These are phyloP conservation scores for Globisporangium cystogenes DNA, from an alignment of 352 stramenopile species.

Conservation along the genomic window DNA sequence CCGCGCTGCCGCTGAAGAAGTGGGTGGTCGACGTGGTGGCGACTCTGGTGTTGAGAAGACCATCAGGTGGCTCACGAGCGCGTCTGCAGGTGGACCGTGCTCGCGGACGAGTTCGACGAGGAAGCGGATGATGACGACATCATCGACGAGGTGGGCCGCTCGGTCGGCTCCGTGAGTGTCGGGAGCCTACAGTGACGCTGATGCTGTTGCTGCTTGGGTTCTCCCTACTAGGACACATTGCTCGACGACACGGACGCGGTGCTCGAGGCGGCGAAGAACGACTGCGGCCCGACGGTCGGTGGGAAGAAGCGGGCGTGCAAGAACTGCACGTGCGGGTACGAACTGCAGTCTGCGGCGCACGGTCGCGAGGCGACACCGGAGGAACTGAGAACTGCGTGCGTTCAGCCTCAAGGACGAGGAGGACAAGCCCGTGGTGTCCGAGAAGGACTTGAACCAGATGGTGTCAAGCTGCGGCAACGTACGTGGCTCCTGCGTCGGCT, in stretches of 20 bases:
- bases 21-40: background rate
- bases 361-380: conserved; percentile 1
- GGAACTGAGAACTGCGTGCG: no score
- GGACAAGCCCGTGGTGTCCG: conserved; percentile 65
- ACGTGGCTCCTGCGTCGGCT: conserved; percentile 11
- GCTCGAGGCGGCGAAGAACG: conserved; percentile 55
- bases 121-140: conserved; percentile 51
- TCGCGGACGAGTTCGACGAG: conserved; percentile 52
- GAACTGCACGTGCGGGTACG: conserved; percentile 95
- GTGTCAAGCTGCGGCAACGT: conserved; percentile 84
- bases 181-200: background rate
- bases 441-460: conserved; percentile 66
- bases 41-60: background rate
- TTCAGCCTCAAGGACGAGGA: conserved; percentile 66
- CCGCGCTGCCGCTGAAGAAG: conserved; percentile 38
- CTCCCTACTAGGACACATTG: conserved; percentile 42
- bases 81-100: conserved; percentile 45
- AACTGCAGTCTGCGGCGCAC: background rate
- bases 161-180: background rate
- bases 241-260: conserved; percentile 84
- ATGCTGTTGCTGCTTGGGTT: background rate
- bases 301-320: conserved; percentile 94
- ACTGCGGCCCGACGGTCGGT: conserved; percentile 74
- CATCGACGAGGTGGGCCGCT: conserved; percentile 54
- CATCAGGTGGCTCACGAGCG: background rate